Percentiles rank a stretch among this genome's conserved stretches.
Evolutionary conservation across 768 basidiomycete species (phyloP).

Genomic region (Lactarius evosmus): DNA sequence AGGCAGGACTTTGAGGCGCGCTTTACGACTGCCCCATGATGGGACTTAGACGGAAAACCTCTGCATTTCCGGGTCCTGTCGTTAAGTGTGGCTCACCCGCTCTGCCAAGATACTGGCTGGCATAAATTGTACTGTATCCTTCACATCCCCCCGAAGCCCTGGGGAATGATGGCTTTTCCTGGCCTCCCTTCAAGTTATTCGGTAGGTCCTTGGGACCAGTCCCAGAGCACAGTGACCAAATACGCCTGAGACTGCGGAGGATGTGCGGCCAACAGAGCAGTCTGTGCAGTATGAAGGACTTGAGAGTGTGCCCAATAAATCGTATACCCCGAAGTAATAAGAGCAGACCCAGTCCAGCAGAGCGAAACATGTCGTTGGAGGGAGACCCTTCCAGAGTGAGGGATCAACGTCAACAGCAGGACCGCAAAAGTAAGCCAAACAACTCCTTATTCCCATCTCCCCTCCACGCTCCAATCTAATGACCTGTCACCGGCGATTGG

Average conservation of each 20-base stretch:
- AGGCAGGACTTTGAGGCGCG: background rate
- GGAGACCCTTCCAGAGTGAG: background rate
- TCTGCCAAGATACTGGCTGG: background rate
- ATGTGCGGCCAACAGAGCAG: constrained; percentile 1
- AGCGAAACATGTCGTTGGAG: constrained; percentile 8
- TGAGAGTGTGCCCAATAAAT: constrained; percentile 1
- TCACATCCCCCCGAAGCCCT: background rate
- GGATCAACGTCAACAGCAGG: background rate
- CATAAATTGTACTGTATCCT: constrained; percentile 1
- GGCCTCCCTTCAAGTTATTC: background rate
- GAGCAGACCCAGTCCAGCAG: background rate
- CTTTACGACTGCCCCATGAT: background rate
- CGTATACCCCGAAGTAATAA: background rate
- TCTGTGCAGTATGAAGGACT: constrained; percentile 5
- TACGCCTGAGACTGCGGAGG: background rate
- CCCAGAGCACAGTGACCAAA: background rate
- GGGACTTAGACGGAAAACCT: background rate
- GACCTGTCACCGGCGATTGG: background rate
- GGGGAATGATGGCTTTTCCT: background rate
- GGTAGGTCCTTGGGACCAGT: background rate
- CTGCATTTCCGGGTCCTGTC: background rate
- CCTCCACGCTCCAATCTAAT: background rate
- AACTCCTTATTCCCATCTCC: background rate
- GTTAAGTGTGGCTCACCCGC: background rate
- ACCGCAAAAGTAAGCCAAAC: background rate